Percentiles rank a stretch among this genome's conserved stretches.
These are phyloP conservation scores for Plasmodium cynomolgi DNA, from an alignment of 169 alveolate species.

Conservation along the genomic window DNA sequence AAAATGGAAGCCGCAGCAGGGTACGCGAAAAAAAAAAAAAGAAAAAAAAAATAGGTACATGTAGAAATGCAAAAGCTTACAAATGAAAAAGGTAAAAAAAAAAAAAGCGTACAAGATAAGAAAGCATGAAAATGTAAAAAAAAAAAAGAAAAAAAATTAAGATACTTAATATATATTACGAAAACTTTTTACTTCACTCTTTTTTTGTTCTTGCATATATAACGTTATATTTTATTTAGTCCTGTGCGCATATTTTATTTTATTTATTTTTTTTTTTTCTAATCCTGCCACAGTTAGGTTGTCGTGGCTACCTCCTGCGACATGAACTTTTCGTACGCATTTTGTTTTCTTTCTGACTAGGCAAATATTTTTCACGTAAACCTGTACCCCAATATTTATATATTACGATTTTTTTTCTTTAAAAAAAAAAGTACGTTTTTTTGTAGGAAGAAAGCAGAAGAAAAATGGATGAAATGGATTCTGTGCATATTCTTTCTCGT, in stretches of 20 bases:
- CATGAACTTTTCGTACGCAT: not conserved
- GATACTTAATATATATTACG: not conserved
- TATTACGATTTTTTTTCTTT: not conserved
- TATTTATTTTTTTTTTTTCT: not conserved
- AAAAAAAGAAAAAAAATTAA: not conserved
- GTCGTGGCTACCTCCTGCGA: constrained; percentile 1
- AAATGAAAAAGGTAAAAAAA: constrained; percentile 6
- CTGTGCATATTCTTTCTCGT: not conserved
- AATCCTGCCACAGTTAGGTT: not conserved
- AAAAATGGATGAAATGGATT: not conserved
- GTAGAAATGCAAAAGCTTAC: not conserved
- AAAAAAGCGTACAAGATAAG: not conserved
- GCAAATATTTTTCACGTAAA: not conserved
- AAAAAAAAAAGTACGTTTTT: not conserved
- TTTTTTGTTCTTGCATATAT: not conserved
- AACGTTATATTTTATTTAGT: not conserved
- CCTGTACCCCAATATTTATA: not conserved
- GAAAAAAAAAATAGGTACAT: not conserved
- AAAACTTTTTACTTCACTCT: not conserved
- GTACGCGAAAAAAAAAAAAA: not conserved
- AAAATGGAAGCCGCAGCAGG: not conserved
- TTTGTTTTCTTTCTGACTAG: not conserved
- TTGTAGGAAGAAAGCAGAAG: not conserved
- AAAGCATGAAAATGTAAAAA: not conserved
- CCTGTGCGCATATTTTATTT: not conserved